Percentiles rank a stretch among this genome's conserved stretches.
Evolutionary conservation across 1,139 yeast species (phyloP).

Genomic region (Geotrichum macrosporum): DNA sequence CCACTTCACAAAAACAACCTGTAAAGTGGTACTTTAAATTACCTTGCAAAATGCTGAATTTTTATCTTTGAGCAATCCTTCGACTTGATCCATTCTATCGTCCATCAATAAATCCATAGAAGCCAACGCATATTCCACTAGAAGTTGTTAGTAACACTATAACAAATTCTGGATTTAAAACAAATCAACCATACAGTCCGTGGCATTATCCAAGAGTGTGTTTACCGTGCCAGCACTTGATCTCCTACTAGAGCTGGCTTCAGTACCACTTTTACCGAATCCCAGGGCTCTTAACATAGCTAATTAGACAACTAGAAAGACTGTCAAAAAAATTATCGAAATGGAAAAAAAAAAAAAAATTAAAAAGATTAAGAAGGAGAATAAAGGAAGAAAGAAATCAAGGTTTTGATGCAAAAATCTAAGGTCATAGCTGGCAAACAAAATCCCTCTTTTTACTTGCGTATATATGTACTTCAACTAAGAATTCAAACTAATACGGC

Average conservation of each 20-base stretch:
- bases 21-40: neutral
- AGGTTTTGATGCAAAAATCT: no score
- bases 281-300: constrained; percentile 21
- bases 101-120: constrained; percentile 92
- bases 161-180: neutral
- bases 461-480: no score
- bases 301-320: neutral
- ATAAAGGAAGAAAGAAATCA: no score
- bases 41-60: constrained; percentile 36
- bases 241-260: constrained; percentile 13
- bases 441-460: no score
- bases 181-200: constrained; percentile 11
- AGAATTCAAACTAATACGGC: neutral
- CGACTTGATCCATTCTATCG: constrained; percentile 73
- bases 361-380: no score
- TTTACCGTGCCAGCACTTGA: constrained; percentile 14
- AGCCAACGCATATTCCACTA: constrained; percentile 65
- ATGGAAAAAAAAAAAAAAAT: neutral
- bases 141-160: neutral
- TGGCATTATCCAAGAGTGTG: constrained; percentile 24
- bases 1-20: no score
- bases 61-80: constrained; percentile 48
- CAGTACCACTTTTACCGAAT: constrained; percentile 14
- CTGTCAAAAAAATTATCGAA: neutral
- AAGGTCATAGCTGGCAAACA: neutral